Percentiles rank a stretch among this genome's conserved stretches.
These are phyloP conservation scores for Theileria sp. DNA, from an alignment of 169 alveolate genomes.

Conservation along the genomic window DNA sequence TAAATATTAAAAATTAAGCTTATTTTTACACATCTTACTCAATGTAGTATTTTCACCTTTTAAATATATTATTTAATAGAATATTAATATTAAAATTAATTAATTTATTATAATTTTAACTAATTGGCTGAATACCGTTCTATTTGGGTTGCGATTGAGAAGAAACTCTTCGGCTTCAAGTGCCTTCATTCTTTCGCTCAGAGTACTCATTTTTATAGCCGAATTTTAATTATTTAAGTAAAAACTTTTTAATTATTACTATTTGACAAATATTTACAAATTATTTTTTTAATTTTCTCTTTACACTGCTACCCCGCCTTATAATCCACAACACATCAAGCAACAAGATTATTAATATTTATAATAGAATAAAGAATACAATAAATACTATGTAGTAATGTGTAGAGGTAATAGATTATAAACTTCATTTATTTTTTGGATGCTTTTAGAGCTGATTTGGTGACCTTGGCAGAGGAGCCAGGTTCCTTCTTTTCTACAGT, in stretches of 20 bases:
- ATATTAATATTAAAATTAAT: neutral
- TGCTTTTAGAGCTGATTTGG: conserved; percentile 75
- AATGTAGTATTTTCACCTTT: neutral
- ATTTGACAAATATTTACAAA: neutral
- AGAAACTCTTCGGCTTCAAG: conserved; percentile 46
- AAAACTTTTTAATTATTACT: neutral
- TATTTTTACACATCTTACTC: neutral
- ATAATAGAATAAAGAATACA: too few species aligned
- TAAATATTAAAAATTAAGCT: neutral
- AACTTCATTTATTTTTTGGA: conserved; percentile 52
- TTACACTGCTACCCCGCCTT: neutral
- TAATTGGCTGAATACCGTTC: conserved; percentile 12
- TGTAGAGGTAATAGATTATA: neutral
- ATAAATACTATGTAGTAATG: neutral
- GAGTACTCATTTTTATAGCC: neutral
- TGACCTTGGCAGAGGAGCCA: conserved; percentile 81
- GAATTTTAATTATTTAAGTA: neutral
- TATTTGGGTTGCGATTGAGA: conserved; percentile 21
- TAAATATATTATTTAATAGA: neutral
- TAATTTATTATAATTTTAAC: neutral
- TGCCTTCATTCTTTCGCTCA: conserved; percentile 45
- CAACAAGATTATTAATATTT: too few species aligned
- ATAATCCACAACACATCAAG: neutral
- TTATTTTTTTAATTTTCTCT: neutral
- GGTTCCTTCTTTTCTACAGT: conserved; percentile 93